These are phyloP conservation scores for Magnolia changhungtana DNA, from an alignment of 164 flowering plant species.

Conservation along the genomic window DNA sequence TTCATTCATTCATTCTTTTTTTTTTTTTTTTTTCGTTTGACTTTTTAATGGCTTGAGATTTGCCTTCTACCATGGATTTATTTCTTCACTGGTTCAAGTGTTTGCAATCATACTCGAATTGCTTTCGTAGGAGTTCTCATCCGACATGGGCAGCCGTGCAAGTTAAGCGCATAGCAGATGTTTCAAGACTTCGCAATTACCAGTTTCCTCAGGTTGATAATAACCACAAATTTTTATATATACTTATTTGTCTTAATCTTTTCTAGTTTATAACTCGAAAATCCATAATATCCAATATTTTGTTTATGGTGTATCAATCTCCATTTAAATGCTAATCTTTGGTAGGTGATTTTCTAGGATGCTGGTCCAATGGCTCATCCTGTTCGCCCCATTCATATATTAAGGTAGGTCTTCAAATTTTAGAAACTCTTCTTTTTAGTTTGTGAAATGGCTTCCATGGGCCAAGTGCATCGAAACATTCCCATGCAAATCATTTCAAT, in stretches of 20 bases:
- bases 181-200: slow-evolving; percentile 76
- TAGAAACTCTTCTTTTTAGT: not conserved
- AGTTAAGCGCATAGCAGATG: slow-evolving; percentile 95
- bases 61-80: not conserved
- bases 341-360: slow-evolving; percentile 50
- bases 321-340: not conserved
- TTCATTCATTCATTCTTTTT: not conserved
- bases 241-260: not conserved
- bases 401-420: slow-evolving; percentile 45
- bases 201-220: slow-evolving; percentile 84
- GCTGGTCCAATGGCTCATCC: slow-evolving; percentile 99
- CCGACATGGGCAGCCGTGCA: slow-evolving; percentile 97
- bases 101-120: slow-evolving; percentile 2
- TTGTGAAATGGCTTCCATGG: too few species aligned
- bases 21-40: not conserved
- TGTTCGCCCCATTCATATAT: slow-evolving; percentile 97
- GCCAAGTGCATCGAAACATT: too few species aligned
- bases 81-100: not conserved
- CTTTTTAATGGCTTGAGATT: not conserved
- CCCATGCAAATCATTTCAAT: too few species aligned
- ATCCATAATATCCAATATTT: too few species aligned
- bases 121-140: slow-evolving; percentile 77
- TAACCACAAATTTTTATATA: not conserved
- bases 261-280: too few species aligned
- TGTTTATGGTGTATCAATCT: not conserved